Percentiles rank a stretch among this genome's conserved stretches.
Evolutionary conservation across 768 basidiomycete species (phyloP).

Genomic region (Russula virescens): DNA sequence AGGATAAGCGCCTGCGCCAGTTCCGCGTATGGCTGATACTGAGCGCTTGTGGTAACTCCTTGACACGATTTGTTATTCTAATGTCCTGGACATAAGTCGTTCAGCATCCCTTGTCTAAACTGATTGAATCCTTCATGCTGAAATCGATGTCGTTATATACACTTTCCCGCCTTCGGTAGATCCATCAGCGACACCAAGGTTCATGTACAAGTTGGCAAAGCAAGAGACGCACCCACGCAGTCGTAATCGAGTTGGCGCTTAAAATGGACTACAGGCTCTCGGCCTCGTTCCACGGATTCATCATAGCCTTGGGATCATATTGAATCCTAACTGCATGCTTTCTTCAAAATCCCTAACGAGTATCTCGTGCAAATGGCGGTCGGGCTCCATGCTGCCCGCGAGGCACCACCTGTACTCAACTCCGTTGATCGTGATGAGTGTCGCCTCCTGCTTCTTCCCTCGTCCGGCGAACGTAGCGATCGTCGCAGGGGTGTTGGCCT

Average conservation of each 20-base stretch:
- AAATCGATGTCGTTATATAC: constrained; percentile 89
- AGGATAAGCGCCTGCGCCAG: constrained; percentile 84
- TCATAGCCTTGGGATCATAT: constrained; percentile 77
- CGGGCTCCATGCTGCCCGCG: constrained; percentile 78
- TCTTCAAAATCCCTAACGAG: constrained; percentile 69
- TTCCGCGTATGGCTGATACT: constrained; percentile 83
- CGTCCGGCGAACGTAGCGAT: constrained; percentile 57
- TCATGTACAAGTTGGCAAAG: not conserved
- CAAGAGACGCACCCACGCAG: constrained; percentile 49
- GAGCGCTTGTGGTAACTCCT: constrained; percentile 76
- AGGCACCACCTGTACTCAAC: constrained; percentile 78
- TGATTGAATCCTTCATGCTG: constrained; percentile 44
- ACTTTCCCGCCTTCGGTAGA: constrained; percentile 68
- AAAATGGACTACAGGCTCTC: constrained; percentile 84
- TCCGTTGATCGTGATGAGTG: constrained; percentile 72
- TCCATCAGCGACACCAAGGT: not conserved
- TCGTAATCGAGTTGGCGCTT: constrained; percentile 85
- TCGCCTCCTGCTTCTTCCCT: constrained; percentile 48
- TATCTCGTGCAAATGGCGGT: constrained; percentile 75
- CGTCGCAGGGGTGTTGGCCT: constrained; percentile 72
- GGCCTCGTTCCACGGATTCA: constrained; percentile 93
- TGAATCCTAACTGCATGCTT: constrained; percentile 66
- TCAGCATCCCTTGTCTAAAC: not conserved
- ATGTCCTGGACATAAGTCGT: constrained; percentile 41
- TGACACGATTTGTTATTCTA: constrained; percentile 82